phyloP scores from a whole-genome alignment of 2,329 filamentous ascomycete genomes.

The Aaosphaeria pasadenensis region DNA sequence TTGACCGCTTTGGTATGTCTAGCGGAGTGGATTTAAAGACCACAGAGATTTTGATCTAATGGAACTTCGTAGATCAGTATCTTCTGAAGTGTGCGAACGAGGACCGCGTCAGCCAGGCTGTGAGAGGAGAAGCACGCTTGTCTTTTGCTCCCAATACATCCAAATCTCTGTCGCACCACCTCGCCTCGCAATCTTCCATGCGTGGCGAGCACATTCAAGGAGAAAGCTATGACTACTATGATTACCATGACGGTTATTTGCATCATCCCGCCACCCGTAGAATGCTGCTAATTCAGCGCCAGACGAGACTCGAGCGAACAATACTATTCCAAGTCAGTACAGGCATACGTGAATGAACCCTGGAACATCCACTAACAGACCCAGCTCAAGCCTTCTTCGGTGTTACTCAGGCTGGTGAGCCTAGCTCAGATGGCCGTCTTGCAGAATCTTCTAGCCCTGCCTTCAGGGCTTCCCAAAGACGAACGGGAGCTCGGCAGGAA shows the following conservation, averaged over 20 bases:
- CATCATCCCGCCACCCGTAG: too few relatives aligned
- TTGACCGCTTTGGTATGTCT: slow-evolving; percentile 50
- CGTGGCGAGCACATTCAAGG: too few relatives aligned
- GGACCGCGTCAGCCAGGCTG: slow-evolving; percentile 33
- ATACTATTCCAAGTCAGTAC: too few relatives aligned
- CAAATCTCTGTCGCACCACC: neutral
- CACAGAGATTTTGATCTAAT: too few relatives aligned
- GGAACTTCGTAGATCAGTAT: slow-evolving; percentile 31
- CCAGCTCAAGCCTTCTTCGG: neutral
- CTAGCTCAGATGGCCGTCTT: slow-evolving; percentile 29
- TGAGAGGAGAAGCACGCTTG: slow-evolving; percentile 33
- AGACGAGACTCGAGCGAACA: too few relatives aligned
- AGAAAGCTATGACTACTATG: too few relatives aligned
- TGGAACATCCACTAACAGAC: neutral
- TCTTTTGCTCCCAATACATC: slow-evolving; percentile 29
- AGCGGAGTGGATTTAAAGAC: too few relatives aligned
- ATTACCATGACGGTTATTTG: too few relatives aligned
- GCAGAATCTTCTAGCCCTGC: slow-evolving; percentile 40
- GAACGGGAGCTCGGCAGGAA: slow-evolving; percentile 1
- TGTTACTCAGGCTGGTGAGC: slow-evolving; percentile 9
- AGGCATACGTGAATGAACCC: neutral
- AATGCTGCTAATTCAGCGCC: too few relatives aligned
- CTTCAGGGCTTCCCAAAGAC: slow-evolving; percentile 34
- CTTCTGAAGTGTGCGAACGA: slow-evolving; percentile 30
- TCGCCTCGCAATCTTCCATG: too few relatives aligned